Evolutionary conservation across 2,329 filamentous ascomycete genomes (phyloP).

Genomic region (Pseudonectria foliicola): DNA sequence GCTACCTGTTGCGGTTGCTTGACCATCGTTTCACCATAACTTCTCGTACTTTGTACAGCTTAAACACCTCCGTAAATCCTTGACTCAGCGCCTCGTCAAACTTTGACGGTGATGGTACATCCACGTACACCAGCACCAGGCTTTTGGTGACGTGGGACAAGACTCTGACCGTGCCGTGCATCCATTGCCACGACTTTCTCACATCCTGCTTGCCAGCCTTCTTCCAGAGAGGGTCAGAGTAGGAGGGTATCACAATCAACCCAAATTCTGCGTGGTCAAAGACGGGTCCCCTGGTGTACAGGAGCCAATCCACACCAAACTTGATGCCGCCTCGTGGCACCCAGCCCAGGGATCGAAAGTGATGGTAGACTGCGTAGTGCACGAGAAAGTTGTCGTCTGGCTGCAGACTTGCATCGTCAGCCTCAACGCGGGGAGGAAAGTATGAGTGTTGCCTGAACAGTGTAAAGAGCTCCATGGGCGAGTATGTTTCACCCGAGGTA

Average conservation of each 20-base stretch:
- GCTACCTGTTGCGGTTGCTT: slow-evolving; percentile 61
- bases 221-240: slow-evolving; percentile 67
- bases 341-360: slow-evolving; percentile 94
- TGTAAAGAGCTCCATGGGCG: slow-evolving; percentile 51
- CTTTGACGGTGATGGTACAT: slow-evolving; percentile 65
- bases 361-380: slow-evolving; percentile 86
- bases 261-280: slow-evolving; percentile 96
- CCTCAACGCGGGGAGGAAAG: slow-evolving; percentile 49
- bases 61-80: slow-evolving; percentile 58
- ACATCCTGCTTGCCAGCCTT: slow-evolving; percentile 43
- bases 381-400: slow-evolving; percentile 81
- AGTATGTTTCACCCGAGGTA: slow-evolving; percentile 36
- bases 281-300: slow-evolving; percentile 87
- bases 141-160: slow-evolving; percentile 87
- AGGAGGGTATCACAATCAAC: slow-evolving; percentile 75
- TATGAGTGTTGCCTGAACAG: slow-evolving; percentile 64
- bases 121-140: slow-evolving; percentile 82
- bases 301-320: slow-evolving; percentile 89
- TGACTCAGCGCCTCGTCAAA: slow-evolving; percentile 35
- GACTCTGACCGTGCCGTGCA: slow-evolving; percentile 85
- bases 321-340: slow-evolving; percentile 88
- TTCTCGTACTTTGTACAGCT: slow-evolving; percentile 70
- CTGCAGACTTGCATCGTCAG: slow-evolving; percentile 37
- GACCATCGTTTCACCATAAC: slow-evolving; percentile 78
- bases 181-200: slow-evolving; percentile 64